Evolutionary conservation across 495 filamentous ascomycete genomes (phyloP).

Genomic region (Aspergillus olivimuriae): DNA sequence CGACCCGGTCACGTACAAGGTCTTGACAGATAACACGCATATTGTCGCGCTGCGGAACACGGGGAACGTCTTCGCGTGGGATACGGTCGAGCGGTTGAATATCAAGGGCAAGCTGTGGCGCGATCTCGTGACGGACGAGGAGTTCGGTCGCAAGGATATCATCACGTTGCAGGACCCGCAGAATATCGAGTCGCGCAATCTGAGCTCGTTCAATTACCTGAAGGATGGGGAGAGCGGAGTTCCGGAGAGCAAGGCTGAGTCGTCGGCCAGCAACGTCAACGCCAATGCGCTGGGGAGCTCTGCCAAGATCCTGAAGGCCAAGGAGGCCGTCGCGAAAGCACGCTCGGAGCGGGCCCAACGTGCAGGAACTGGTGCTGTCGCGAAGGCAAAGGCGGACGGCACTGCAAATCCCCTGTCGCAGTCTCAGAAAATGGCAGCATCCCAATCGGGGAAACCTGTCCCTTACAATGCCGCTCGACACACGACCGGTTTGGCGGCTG

Average conservation of each 20-base stretch:
- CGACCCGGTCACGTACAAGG: constrained; percentile 95
- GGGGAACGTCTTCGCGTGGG: constrained; percentile 93
- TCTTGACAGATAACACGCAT: constrained; percentile 96
- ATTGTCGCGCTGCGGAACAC: constrained; percentile 84
- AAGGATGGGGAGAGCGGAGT: constrained; percentile 69
- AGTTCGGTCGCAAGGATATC: constrained; percentile 87
- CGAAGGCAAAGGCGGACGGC: constrained; percentile 33
- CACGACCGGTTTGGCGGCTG: constrained; percentile 88
- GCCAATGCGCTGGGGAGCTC: constrained; percentile 68
- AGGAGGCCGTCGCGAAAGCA: constrained; percentile 80
- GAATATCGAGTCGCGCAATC: constrained; percentile 75
- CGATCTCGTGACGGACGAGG: constrained; percentile 81
- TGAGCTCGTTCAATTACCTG: constrained; percentile 85
- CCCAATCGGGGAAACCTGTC: constrained; percentile 33
- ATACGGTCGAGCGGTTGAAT: constrained; percentile 91
- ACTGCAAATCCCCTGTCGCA: constrained; percentile 5
- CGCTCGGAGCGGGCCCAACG: constrained; percentile 51
- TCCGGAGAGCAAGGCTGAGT: constrained; percentile 46
- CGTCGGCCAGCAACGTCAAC: constrained; percentile 70
- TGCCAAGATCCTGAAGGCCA: constrained; percentile 86
- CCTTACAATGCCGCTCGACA: constrained; percentile 83
- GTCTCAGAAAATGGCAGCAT: constrained; percentile 18
- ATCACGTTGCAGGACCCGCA: constrained; percentile 96
- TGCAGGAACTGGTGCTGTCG: constrained; percentile 16
- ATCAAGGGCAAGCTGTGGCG: constrained; percentile 97